These are phyloP conservation scores for Wickerhamiella qilinensis DNA, from an alignment of 805 yeast species.

Conservation along the genomic window DNA sequence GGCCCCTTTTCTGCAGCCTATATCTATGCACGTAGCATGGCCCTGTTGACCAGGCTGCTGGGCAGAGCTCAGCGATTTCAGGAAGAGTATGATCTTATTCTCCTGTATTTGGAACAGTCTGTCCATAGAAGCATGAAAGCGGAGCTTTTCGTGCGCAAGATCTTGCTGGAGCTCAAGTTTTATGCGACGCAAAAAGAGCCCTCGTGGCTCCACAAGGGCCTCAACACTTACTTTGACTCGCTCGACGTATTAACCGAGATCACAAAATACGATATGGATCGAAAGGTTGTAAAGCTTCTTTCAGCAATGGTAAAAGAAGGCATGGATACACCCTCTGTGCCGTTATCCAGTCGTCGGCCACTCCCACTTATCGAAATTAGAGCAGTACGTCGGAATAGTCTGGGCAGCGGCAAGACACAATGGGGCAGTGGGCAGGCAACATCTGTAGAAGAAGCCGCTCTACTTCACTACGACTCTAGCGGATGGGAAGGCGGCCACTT, in stretches of 20 bases:
- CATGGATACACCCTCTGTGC: slow-evolving; percentile 1
- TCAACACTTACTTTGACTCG: slow-evolving; percentile 18
- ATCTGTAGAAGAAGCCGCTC: slow-evolving; percentile 23
- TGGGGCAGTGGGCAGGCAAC: slow-evolving; percentile 9
- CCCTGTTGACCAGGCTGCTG: slow-evolving; percentile 11
- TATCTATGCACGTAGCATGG: slow-evolving; percentile 13
- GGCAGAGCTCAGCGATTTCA: slow-evolving; percentile 10
- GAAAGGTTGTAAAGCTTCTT: slow-evolving; percentile 12
- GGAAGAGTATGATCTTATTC: slow-evolving; percentile 14
- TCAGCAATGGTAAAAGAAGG: slow-evolving; percentile 9
- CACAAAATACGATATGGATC: slow-evolving; percentile 13
- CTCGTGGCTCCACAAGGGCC: slow-evolving; percentile 14
- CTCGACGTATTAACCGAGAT: slow-evolving; percentile 10
- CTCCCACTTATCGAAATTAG: background rate
- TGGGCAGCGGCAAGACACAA: slow-evolving; percentile 2
- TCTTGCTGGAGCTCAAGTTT: slow-evolving; percentile 15
- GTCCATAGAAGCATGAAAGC: slow-evolving; percentile 12
- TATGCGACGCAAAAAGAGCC: slow-evolving; percentile 11
- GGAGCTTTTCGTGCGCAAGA: slow-evolving; percentile 13
- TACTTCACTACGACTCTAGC: slow-evolving; percentile 14
- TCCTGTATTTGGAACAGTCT: slow-evolving; percentile 10
- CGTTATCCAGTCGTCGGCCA: slow-evolving; percentile 1
- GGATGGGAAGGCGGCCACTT: slow-evolving; percentile 24
- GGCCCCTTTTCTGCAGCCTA: slow-evolving; percentile 12
- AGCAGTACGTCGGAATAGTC: background rate